Evolutionary conservation across 2,329 filamentous ascomycete genomes (phyloP), one percentile per base, ranked within the genome.

Genomic region (Hymenoscyphus linearis): DNA sequence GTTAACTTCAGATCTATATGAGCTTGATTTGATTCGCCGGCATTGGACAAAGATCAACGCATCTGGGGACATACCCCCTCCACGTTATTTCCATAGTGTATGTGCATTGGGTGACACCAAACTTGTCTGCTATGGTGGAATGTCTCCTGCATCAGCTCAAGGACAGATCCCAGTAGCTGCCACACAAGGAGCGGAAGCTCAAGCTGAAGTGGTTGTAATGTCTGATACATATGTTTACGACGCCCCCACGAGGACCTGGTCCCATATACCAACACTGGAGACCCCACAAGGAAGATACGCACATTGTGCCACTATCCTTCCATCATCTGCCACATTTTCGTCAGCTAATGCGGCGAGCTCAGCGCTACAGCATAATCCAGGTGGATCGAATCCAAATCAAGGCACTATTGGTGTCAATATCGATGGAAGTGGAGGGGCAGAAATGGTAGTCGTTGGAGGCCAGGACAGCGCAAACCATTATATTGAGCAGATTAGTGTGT

Each of bases 401-500:
- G 93, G 93, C 16, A 85, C 89, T 2, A 87, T 97, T 61, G 93
- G 93, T 2, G 88, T 96, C 61, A 89, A 89, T 65, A 86, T 98
- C 62, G 93, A 99, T 74, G 93, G 95, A 0, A 85, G 86, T 22
- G 95, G 95, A 16, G 95, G 95, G 35, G 91, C 95, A 1, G 93
- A 99, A 74, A 97, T 99, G 93, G 85, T 99, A 5, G 88, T 99
- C 14, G 93, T 98, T 7, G 95, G 95, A 63, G 95, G 95, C 0
- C 95, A 99, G 75, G 95, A 99, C 72, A 95, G 90, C 59, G 88
- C 89, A n/a, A 99, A 99, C 74, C 93, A 96, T 74, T 99, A 99
- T 72, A 99, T 99, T 67, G 93, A 99, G 75, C 92, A 99, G 75
- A 96, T 99, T 66, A 98, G 92, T 73, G 91, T 99, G 2, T 99